phyloP scores from a whole-genome alignment of 306 rosid genomes.

The Ziziphus jujuba region DNA sequence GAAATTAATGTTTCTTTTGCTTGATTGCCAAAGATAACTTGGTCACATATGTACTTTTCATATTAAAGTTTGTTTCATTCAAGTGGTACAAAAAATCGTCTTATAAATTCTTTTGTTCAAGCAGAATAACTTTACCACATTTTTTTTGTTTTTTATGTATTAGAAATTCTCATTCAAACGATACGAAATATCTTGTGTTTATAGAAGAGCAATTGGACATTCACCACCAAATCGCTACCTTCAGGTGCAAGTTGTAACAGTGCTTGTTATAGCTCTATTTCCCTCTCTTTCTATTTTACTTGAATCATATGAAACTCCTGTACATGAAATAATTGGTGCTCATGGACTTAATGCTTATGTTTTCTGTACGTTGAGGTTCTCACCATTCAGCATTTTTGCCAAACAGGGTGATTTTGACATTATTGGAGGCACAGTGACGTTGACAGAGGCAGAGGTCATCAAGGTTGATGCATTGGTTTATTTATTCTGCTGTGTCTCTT shows the following conservation, averaged over 20 bases:
- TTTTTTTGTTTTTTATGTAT: neutral
- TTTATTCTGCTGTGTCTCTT: slow-evolving; percentile 4
- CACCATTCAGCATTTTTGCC: slow-evolving; percentile 21
- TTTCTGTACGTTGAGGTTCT: slow-evolving; percentile 18
- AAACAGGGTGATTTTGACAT: slow-evolving; percentile 94
- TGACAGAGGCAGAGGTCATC: slow-evolving; percentile 90
- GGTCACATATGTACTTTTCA: neutral
- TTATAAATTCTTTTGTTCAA: too few relatives aligned
- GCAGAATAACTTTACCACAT: slow-evolving; percentile 2
- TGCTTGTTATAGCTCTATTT: slow-evolving; percentile 11
- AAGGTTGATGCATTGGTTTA: slow-evolving; percentile 52
- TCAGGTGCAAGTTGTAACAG: slow-evolving; percentile 54
- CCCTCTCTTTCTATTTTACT: neutral
- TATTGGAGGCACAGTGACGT: slow-evolving; percentile 77
- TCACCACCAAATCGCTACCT: slow-evolving; percentile 90
- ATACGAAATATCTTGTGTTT: slow-evolving; percentile 75
- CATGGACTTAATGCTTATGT: neutral
- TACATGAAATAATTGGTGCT: slow-evolving; percentile 7
- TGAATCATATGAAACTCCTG: slow-evolving; percentile 1
- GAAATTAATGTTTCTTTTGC: neutral
- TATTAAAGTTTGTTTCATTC: too few relatives aligned
- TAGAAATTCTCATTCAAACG: slow-evolving; percentile 90
- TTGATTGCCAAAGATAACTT: neutral
- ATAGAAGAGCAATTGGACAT: slow-evolving; percentile 91
- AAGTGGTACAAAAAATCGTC: too few relatives aligned